These are phyloP conservation scores for Pseudogymnoascus sp. DNA, from an alignment of 2,329 filamentous ascomycete species.

Conservation along the genomic window DNA sequence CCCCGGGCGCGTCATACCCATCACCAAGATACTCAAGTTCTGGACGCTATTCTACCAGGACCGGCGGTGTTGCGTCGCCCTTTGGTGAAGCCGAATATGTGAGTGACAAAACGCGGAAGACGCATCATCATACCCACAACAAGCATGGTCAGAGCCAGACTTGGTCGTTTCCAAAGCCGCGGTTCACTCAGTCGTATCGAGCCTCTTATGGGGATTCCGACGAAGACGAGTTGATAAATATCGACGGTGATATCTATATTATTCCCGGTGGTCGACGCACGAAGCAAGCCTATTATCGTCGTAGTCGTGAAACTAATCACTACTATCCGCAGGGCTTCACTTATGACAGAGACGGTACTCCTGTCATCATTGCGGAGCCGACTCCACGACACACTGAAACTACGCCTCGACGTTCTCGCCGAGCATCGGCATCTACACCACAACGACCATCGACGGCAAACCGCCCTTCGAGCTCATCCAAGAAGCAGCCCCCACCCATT, in stretches of 20 bases:
- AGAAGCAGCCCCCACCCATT: slow-evolving; percentile 28
- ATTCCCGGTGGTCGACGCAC: slow-evolving; percentile 21
- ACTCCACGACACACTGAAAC: slow-evolving; percentile 10
- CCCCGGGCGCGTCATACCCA: slow-evolving; percentile 20
- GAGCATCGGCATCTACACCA: slow-evolving; percentile 25
- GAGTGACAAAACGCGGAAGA: slow-evolving; percentile 25
- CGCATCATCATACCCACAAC: slow-evolving; percentile 24
- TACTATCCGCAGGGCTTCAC: slow-evolving; percentile 23
- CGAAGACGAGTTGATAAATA: slow-evolving; percentile 25
- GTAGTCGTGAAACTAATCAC: slow-evolving; percentile 29
- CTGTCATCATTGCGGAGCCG: slow-evolving; percentile 12
- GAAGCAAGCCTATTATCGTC: slow-evolving; percentile 26
- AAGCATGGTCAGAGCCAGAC: slow-evolving; percentile 12
- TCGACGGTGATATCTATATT: slow-evolving; percentile 22
- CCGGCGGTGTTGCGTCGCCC: slow-evolving; percentile 13
- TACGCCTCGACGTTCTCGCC: slow-evolving; percentile 18
- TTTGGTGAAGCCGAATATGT: slow-evolving; percentile 27
- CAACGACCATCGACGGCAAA: slow-evolving; percentile 21
- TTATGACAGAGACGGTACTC: slow-evolving; percentile 25
- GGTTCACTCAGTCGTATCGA: slow-evolving; percentile 28
- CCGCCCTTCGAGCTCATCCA: slow-evolving; percentile 21
- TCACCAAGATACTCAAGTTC: slow-evolving; percentile 29
- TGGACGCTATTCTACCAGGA: slow-evolving; percentile 27
- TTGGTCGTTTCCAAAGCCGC: slow-evolving; percentile 14
- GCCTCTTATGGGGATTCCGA: slow-evolving; percentile 30